phyloP scores from a whole-genome alignment of 2,329 filamentous ascomycete genomes.

The Leptographium wingfieldii region DNA sequence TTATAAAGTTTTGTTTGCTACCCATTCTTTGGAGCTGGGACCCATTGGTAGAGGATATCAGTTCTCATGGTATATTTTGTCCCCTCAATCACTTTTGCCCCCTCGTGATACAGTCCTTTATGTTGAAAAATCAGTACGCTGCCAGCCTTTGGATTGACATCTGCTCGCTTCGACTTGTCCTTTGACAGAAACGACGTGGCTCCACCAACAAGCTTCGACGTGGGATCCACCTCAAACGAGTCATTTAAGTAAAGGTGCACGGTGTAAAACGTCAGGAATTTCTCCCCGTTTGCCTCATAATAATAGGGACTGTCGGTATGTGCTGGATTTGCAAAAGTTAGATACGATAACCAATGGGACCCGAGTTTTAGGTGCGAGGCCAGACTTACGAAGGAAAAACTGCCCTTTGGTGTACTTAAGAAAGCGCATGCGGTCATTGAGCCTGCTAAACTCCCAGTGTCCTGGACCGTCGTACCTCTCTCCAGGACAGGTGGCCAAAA shows the following conservation, averaged over 20 bases:
- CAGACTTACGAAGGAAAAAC: constrained; percentile 48
- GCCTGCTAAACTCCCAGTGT: constrained; percentile 31
- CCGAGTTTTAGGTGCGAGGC: background rate
- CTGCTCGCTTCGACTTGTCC: constrained; percentile 28
- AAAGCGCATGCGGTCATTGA: constrained; percentile 67
- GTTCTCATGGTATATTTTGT: constrained; percentile 45
- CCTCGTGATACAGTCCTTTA: constrained; percentile 34
- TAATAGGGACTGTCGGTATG: constrained; percentile 55
- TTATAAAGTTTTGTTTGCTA: no score
- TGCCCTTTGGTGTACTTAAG: constrained; percentile 59
- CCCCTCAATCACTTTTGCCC: constrained; percentile 36
- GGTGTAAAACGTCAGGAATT: constrained; percentile 36
- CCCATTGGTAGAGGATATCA: constrained; percentile 29
- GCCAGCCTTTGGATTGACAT: constrained; percentile 43
- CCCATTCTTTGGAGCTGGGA: background rate
- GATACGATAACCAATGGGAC: background rate
- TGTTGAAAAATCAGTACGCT: constrained; percentile 51
- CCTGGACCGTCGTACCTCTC: constrained; percentile 12
- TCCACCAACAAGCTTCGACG: constrained; percentile 32
- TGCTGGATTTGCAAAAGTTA: constrained; percentile 18
- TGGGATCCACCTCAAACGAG: constrained; percentile 26
- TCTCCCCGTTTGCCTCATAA: constrained; percentile 35
- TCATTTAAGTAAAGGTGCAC: constrained; percentile 44
- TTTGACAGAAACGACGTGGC: constrained; percentile 41
- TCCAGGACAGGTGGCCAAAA: constrained; percentile 22